Evolutionary conservation across 805 yeast species (phyloP), one percentile per base, ranked within the genome.

Genomic region (Suhomyces xylopsoci): DNA sequence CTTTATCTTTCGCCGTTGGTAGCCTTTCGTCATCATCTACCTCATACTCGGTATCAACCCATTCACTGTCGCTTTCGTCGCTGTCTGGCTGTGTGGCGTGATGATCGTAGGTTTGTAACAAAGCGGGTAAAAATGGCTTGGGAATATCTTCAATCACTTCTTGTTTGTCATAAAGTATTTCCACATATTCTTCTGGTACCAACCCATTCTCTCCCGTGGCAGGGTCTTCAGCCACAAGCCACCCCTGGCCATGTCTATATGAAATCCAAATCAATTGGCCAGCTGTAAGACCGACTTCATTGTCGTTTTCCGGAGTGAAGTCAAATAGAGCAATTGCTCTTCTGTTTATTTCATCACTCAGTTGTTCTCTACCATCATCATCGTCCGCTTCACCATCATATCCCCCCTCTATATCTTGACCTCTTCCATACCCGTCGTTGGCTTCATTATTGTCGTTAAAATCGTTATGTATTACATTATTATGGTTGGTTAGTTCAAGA

Each of bases 171-270:
- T 65, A 60, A 34, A 69, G 44, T 5, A 81, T 66, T 52, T 88
- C 87, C 28, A 94, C 97, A 62, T 92, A 94, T 62, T 89, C 97
- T 62, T 92, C 96, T 1, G 99, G 99, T 5, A 94, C 96, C 49
- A 94, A 80, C 1, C 99, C 99, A 10, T 96, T 88, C 56, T 85
- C 87, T 1, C 90, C 90, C 2, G 87, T 79, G 25, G 64, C 76
- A 1, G 89, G 86, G 62, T 90, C 91, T 60, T 82, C 84, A 0
- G 97, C 98, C 49, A 94, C 97, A 3, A 94, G 79, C 99, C 99
- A 94, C 7, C 99, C 99, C 67, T 93, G 97, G 24, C 98, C 98
- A 67, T 93, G 97, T 52, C 96, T 82, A 67, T 92, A 93, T 54
- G 87, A 83, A 28, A 94, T 87, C 81, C 91, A 86, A 2, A 94